Evolutionary conservation across 1,139 yeast genomes (phyloP), one percentile per base, ranked within the genome.

Genomic region (Candida sp.): DNA sequence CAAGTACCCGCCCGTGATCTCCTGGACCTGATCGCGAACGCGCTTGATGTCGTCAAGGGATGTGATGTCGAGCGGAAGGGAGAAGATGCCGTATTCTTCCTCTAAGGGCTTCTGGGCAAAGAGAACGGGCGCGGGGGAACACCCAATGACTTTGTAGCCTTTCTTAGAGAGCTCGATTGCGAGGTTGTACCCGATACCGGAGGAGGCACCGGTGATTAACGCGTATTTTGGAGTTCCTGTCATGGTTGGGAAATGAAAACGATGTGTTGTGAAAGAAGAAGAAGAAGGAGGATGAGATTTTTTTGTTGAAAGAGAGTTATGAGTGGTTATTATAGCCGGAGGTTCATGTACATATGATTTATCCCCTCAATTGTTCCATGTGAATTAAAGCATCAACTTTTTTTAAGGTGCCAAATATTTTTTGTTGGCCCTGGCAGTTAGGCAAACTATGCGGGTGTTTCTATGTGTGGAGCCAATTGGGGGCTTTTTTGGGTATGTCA

Each of bases 101-200:
- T 58, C 61, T 44, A 73, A 63, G 2, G 73, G 71, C 39, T 63
- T 61, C 66, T 72, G 65, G 42, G 58, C 58, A 55, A 59, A 59
- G 11, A 64, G 45, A 5, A 62, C 64, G 2, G 48, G 22, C 47
- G 58, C 63, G 4, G 73, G 75, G 1, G 74, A 64, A 44, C 69
- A 58, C 6, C 73, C 78, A 53, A 70, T 63, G 5, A 74, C 75
- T 40, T 65, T 64, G 54, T 70, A 75, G 0, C 78, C 78, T 42
- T 60, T 59, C 51, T 63, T 63, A 33, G 66, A 57, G 42, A 75
- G 62, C 9, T 63, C 64, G 25, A 59, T 59, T 5, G 74, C 62
- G 45, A 73, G 47, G 7, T 66, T 65, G 51, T 63, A 70, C 3
- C 80, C 79, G 49, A 75, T 75, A 3, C 80, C 80, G 3, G 75